phyloP scores from a whole-genome alignment of 495 filamentous ascomycete genomes.

The Hypoxylon intermedium region DNA sequence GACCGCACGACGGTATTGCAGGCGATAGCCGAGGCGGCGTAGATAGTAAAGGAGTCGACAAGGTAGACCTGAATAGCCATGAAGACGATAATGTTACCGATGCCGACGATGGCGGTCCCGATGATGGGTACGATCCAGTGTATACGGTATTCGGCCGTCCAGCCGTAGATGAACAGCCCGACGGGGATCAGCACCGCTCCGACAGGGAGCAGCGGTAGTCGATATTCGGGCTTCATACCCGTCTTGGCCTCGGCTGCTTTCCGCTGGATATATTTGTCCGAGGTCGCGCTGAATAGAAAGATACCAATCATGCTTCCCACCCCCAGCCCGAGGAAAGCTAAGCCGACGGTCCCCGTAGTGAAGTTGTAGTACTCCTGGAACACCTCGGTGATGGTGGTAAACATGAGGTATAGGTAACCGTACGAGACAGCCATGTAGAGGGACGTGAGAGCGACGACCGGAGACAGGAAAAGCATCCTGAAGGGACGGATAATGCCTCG shows the following conservation, averaged over 20 bases:
- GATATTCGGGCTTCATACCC: conserved; percentile 57
- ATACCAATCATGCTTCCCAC: conserved; percentile 51
- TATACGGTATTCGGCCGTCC: conserved; percentile 66
- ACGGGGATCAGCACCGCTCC: conserved; percentile 57
- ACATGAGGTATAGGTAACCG: conserved; percentile 77
- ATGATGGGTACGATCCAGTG: conserved; percentile 69
- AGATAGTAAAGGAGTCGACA: conserved; percentile 65
- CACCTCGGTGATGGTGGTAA: conserved; percentile 69
- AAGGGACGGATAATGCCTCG: conserved; percentile 60
- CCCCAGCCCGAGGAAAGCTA: conserved; percentile 55
- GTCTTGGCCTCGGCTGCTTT: conserved; percentile 38
- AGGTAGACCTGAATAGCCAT: conserved; percentile 61
- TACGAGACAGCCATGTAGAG: conserved; percentile 77
- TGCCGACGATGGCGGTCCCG: conserved; percentile 51
- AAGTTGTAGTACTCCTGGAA: conserved; percentile 63
- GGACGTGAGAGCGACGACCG: conserved; percentile 66
- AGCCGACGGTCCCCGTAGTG: conserved; percentile 63
- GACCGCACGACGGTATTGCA: conserved; percentile 61
- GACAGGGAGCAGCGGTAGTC: conserved; percentile 65
- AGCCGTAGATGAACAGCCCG: conserved; percentile 53
- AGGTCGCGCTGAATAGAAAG: conserved; percentile 40
- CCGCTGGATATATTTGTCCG: conserved; percentile 43
- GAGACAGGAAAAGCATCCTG: conserved; percentile 63
- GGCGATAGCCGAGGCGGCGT: conserved; percentile 67
- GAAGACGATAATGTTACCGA: conserved; percentile 58